phyloP scores from a whole-genome alignment of 2,329 filamentous ascomycete genomes.

The Colletotrichum gigasporum region DNA sequence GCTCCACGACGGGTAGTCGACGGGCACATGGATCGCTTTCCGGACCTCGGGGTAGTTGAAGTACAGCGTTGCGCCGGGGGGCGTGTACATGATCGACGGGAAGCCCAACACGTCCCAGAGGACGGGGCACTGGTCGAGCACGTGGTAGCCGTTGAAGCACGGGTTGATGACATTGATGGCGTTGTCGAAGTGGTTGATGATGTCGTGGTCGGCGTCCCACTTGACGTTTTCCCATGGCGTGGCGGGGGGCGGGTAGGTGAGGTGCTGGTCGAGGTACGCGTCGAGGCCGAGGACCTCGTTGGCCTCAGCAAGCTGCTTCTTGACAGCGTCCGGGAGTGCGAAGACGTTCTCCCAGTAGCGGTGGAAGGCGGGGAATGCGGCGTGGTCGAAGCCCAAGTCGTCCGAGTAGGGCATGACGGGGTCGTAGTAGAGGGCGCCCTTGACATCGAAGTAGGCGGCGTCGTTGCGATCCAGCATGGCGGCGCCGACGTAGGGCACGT shows the following conservation, averaged over 20 bases:
- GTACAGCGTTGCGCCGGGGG: conserved; percentile 70
- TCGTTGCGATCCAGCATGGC: conserved; percentile 90
- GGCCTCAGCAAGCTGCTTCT: conserved; percentile 59
- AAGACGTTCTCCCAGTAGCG: conserved; percentile 70
- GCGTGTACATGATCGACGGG: conserved; percentile 69
- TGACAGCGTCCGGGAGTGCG: conserved; percentile 69
- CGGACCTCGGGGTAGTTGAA: conserved; percentile 78
- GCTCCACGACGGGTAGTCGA: conserved; percentile 36
- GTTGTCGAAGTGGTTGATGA: conserved; percentile 61
- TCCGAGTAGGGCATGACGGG: conserved; percentile 44
- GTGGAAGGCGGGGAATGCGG: conserved; percentile 66
- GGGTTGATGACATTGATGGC: conserved; percentile 72
- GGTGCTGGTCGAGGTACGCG: conserved; percentile 66
- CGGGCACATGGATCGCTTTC: conserved; percentile 70
- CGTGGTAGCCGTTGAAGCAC: conserved; percentile 81
- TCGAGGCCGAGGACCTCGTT: conserved; percentile 70
- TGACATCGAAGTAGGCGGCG: conserved; percentile 72
- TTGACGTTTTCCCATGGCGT: conserved; percentile 53
- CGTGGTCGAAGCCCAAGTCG: conserved; percentile 34
- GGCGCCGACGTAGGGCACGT: conserved; percentile 94
- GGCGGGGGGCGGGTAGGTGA: conserved; percentile 74
- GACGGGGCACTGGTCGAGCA: conserved; percentile 76
- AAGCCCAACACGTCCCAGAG: conserved; percentile 76
- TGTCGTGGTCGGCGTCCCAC: conserved; percentile 59
- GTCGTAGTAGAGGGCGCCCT: conserved; percentile 66